Evolutionary conservation across 2,329 filamentous ascomycete genomes (phyloP), one percentile per base, ranked within the genome.

Genomic region (Exophiala mesophila): DNA sequence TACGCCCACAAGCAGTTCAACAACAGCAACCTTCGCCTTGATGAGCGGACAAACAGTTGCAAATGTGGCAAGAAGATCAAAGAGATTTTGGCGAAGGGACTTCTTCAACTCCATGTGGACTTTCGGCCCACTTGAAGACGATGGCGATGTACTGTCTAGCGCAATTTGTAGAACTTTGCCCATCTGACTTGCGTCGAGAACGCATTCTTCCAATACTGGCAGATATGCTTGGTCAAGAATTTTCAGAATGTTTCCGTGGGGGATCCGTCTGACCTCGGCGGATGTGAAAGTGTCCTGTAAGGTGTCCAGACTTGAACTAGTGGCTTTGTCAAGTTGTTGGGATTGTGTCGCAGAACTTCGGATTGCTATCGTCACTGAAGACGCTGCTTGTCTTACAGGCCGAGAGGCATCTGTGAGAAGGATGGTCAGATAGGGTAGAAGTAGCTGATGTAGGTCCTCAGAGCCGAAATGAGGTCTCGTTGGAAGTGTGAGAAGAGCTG

Each of bases 191-290:
- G 78, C 69, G 58, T 97, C 88, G 53, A 96, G 77, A 3, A 90
- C 74, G 57, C 83, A 94, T 63, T 96, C 92, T 63, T 96, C 89
- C 7, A 95, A 66, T 2, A 76, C 77, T 0, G 86, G 86, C 15
- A 87, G 62, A n/a, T 96, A 65, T 26, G 84, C 72, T 15, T 77
- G 71, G 15, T 78, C 73, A 1, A 92, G 58, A 15, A 94, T 64
- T 44, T 77, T 80, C 31, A 73, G 67, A 2, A 36, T 37, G 10
- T 48, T 42, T 6, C 35, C 13, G n/a, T 41, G n/a, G 13, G 39
- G 13, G n/a, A 51, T 17, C 4, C 36, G 39, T 30, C 48, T 51
- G n/a, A 43, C 33, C 10, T 51, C 36, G 10, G 20, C 19, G 36
- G 45, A 36, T 12, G 45, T 20, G 15, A 47, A n/a, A 3, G 30